Percentiles rank a stretch among this genome's conserved stretches.
Conservation (phyloP, 106 monocot species). For the Acorus calamus region DNA sequence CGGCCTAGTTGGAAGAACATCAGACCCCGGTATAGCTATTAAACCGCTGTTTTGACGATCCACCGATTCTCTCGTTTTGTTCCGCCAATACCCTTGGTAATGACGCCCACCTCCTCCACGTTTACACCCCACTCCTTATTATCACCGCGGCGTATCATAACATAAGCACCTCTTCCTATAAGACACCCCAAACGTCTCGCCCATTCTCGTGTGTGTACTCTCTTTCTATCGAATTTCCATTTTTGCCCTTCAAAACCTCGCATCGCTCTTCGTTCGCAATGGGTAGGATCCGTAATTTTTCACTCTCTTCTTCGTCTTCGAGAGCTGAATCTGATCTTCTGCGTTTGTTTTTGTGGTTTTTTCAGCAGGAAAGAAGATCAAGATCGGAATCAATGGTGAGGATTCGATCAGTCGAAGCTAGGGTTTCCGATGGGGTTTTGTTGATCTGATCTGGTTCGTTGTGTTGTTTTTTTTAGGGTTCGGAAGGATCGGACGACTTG, state of each 20-base stretch:
- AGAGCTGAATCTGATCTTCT: neutral
- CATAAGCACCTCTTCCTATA: too few relatives aligned
- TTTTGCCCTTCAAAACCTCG: neutral
- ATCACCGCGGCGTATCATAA: too few relatives aligned
- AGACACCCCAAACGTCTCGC: too few relatives aligned
- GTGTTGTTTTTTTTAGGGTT: constrained; percentile 37
- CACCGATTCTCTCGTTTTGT: too few relatives aligned
- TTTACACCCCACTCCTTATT: too few relatives aligned
- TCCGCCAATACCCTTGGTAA: too few relatives aligned
- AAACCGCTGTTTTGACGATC: too few relatives aligned
- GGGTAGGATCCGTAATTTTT: constrained; percentile 1
- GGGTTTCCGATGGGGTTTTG: neutral
- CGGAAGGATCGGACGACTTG: constrained; percentile 82
- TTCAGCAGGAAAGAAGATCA: constrained; percentile 43
- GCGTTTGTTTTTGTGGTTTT: constrained; percentile 1
- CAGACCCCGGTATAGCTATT: too few relatives aligned
- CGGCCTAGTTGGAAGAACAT: too few relatives aligned
- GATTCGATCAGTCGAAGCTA: neutral
- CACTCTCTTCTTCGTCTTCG: neutral
- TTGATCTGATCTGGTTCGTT: constrained; percentile 1
- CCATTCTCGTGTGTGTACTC: neutral
- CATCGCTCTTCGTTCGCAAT: constrained; percentile 3
- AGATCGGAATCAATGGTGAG: constrained; percentile 92
- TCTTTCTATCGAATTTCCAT: neutral
- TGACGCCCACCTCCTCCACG: too few relatives aligned